Evolutionary conservation across 2,329 filamentous ascomycete species (phyloP).

Genomic region (Cryoendolithus antarcticus): DNA sequence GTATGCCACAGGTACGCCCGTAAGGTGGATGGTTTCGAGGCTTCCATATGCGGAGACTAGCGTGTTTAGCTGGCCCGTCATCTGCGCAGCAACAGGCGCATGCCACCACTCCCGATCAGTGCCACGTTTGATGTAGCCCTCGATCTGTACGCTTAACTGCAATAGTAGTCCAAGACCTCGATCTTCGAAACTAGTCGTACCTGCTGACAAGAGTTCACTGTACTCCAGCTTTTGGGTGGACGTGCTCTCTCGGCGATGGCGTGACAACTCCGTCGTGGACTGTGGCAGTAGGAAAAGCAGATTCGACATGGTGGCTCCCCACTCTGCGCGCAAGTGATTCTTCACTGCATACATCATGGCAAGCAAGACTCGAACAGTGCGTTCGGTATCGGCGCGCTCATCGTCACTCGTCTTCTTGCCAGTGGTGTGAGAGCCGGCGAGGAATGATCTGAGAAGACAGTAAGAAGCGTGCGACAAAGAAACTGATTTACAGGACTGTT

Average conservation of each 20-base stretch:
- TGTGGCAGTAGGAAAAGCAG: conserved; percentile 14
- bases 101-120: conserved; percentile 47
- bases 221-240: conserved; percentile 23
- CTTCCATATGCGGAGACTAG: conserved; percentile 47
- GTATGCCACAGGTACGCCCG: conserved; percentile 52
- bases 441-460: conserved; percentile 26
- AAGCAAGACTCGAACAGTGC: conserved; percentile 45
- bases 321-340: conserved; percentile 52
- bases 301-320: conserved; percentile 33
- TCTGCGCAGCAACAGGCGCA: conserved; percentile 44
- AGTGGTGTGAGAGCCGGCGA: conserved; percentile 32
- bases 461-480: too few relatives aligned
- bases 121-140: conserved; percentile 48
- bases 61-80: conserved; percentile 45
- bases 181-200: conserved; percentile 36
- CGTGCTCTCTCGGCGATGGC: conserved; percentile 14
- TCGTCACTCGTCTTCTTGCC: conserved; percentile 21
- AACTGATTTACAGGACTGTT: too few relatives aligned
- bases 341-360: conserved; percentile 53
- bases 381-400: conserved; percentile 46
- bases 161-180: conserved; percentile 47
- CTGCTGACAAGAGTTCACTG: conserved; percentile 21
- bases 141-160: conserved; percentile 47
- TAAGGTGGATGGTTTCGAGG: conserved; percentile 55
- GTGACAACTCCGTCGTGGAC: conserved; percentile 10